Base-by-base conservation (phyloP, 2,329 filamentous ascomycete species). In the Falciphora oryzae region DNA sequence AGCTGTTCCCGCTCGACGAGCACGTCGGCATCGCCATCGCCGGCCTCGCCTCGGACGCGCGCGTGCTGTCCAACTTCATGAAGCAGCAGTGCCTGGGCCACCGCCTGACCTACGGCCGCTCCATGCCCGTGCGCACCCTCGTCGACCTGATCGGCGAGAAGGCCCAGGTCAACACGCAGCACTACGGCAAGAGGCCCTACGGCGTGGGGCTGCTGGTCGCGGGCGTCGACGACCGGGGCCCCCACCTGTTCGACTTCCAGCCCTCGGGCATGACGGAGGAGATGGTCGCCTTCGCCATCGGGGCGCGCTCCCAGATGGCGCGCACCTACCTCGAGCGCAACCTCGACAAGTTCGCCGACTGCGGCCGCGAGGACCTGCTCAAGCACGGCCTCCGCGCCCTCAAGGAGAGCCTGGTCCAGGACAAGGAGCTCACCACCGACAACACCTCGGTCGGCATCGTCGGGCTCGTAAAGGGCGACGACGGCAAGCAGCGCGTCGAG, bases 1-100 rank as follows among this genome's bases (percentile, higher is more conserved):
- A 99, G 84, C 89, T 99, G 76, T 97, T 99, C 79, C 87, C 89
- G 72, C 89, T 99, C 80, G 95, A 99, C 79, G 91, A 94, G 73
- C 95, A 99, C 79, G 89, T 95, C 72, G 95, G 93, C 71, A 89
- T 99, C 73, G 93, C 94, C 73, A 96, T 99, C 73, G 95, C 95
- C 70, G 95, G 95, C 72, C 91, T 99, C 68, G 95, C 95, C 70
- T 97, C 94, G 66, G 95, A 99, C 79, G 95, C 94, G 75, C 95
- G 95, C 74, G 95, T 99, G 72, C 93, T 99, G 72, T 97, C 93
- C 84, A 99, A 99, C 87, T 99, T 97, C 84, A 98, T 99, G 94
- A 98, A 97, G 84, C 93, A 97, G 81, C 95, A 98, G 81, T 96
- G 92, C 68, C 92, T 99, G 73, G 91, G 92, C 73, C 94, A 95